Percentiles rank a stretch among this genome's conserved stretches.
These are phyloP conservation scores for Rhizomucor pusillus DNA, from an alignment of 371 early-diverging fungal genomes.

Conservation along the genomic window DNA sequence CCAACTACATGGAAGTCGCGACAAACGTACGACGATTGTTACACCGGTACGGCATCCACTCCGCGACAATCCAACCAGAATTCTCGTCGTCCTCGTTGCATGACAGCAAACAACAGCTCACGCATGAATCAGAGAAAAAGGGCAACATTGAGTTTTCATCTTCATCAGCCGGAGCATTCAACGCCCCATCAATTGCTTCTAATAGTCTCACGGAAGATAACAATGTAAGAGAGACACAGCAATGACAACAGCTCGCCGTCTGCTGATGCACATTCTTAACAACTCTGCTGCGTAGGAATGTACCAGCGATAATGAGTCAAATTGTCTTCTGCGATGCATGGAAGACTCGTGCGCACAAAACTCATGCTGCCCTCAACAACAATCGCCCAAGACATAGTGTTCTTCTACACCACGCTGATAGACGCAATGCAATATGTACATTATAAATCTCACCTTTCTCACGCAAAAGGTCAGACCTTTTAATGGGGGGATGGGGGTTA, in stretches of 20 bases:
- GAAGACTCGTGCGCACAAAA: conserved; percentile 26
- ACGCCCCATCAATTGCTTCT: neutral
- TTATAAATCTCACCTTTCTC: too few species aligned
- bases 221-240: neutral
- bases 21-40: conserved; percentile 66
- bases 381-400: neutral
- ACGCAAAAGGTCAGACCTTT: too few species aligned
- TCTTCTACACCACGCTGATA: too few species aligned
- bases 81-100: conserved; percentile 29
- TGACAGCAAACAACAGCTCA: neutral
- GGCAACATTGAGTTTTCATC: neutral
- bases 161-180: neutral
- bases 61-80: conserved; percentile 90
- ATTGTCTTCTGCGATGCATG: conserved; percentile 24
- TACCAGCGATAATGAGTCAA: conserved; percentile 3
- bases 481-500: too few species aligned
- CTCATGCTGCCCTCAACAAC: conserved; percentile 22
- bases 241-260: neutral
- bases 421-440: too few species aligned
- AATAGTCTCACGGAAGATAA: neutral
- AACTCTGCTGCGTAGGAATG: conserved; percentile 1
- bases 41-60: conserved; percentile 82
- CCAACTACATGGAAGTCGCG: conserved; percentile 64
- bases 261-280: conserved; percentile 1
- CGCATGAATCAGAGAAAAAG: neutral